Conservation (phyloP, 169 alveolate genomes). For the Pseudocohnilembus persalinus region DNA sequence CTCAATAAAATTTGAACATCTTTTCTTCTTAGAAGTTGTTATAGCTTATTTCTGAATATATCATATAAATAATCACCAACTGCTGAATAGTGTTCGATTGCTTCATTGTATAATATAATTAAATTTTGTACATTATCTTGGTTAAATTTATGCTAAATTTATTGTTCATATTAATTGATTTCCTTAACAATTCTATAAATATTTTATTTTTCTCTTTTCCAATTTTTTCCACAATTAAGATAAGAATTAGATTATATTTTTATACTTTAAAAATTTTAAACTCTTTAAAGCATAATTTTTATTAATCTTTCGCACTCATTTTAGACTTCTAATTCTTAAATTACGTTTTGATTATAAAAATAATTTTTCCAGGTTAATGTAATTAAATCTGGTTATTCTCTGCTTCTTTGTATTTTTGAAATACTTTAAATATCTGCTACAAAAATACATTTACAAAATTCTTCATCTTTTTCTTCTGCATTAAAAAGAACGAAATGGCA, state of each 20-base stretch:
- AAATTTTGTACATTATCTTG: conserved; percentile 7
- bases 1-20: conserved; percentile 21
- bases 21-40: conserved; percentile 1
- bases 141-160: conserved; percentile 17
- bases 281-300: not conserved
- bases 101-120: conserved; percentile 11
- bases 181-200: not conserved
- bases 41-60: not conserved
- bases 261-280: not conserved
- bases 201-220: not conserved
- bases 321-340: not conserved
- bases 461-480: not conserved
- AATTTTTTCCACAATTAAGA: not conserved
- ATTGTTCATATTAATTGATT: not conserved
- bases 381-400: not conserved
- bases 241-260: not conserved
- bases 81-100: conserved; percentile 23
- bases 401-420: not conserved
- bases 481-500: not conserved
- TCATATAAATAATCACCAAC: conserved; percentile 10
- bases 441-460: not conserved
- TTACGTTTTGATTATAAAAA: not conserved
- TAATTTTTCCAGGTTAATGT: not conserved
- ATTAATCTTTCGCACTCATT: not conserved
- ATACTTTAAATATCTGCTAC: not conserved